Base-by-base conservation (phyloP, 768 basidiomycete genomes). In the Pisolithus microcarpus region DNA sequence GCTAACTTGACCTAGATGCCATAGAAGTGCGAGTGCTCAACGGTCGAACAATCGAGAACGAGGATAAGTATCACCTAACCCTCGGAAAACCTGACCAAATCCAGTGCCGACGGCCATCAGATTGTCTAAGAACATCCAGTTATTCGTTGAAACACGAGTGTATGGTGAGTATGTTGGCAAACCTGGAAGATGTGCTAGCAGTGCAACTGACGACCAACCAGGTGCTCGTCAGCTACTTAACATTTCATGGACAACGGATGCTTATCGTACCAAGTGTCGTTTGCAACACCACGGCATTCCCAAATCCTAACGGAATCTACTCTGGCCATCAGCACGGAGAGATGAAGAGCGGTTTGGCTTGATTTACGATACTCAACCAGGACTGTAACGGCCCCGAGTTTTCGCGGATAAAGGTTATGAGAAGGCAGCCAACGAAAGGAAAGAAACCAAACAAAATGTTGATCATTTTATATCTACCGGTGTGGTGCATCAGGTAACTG, bases 231-330 rank as follows among this genome's bases (percentile, higher is more conserved):
- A 65, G 13, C 18, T 1, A 3, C 10, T 43, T 13, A 30, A 15
- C 34, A 43, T 50, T 44, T 15, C 4, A 15, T 43, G 37, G 13
- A 18, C n/a, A 18, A 40, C 18, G 18, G 45, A 37, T 48, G 38
- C 4, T 15, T 34, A 11, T 38, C 76, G 46, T 59, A 82, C 81
- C 76, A 39, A 80, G 62, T 63, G 73, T 77, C 7, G 82, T 84
- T 55, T 84, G 82, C 21, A 82, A 59, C 0, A 84, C 82, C 4
- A 82, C 75, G 0, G 81, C 81, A 50, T 82, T 84, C 6, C 82
- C 82, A 54, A 84, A 82, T 15, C 82, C 82, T 1, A 82, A 54
- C 0, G 82, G 81, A 18, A 82, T 71, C 81, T 84, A 45, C 0
- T 47, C n/a, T 26, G 45, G 34, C 43, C 18, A 51, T 57, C 51